phyloP scores from a whole-genome alignment of 129 eudicot genomes.

The Arctium minus region DNA sequence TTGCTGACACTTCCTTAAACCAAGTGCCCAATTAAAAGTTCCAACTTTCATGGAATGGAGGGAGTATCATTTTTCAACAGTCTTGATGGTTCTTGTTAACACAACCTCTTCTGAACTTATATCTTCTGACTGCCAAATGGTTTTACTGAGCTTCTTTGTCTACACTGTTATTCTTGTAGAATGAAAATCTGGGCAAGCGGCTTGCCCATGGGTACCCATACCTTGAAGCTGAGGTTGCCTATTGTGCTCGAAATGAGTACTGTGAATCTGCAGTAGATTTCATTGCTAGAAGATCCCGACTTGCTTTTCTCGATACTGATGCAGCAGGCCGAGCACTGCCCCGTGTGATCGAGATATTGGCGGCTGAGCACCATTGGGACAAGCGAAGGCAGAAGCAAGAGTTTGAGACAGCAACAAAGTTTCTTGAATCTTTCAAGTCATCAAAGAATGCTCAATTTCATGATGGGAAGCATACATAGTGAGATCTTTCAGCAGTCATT shows the following conservation, averaged over 20 bases:
- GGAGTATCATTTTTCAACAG: neutral
- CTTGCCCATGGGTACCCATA: slow-evolving; percentile 96
- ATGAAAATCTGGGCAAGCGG: slow-evolving; percentile 85
- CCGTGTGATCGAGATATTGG: slow-evolving; percentile 70
- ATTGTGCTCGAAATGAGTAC: slow-evolving; percentile 82
- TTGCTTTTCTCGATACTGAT: slow-evolving; percentile 94
- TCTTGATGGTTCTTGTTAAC: neutral
- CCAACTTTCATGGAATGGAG: neutral
- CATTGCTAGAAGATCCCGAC: slow-evolving; percentile 90
- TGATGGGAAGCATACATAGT: slow-evolving; percentile 83
- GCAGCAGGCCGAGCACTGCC: slow-evolving; percentile 85
- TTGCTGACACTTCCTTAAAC: neutral
- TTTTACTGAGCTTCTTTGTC: neutral
- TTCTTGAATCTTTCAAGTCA: slow-evolving; percentile 83
- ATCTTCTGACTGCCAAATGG: neutral
- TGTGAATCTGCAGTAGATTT: slow-evolving; percentile 92
- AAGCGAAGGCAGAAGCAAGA: slow-evolving; percentile 71
- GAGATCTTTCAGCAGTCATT: slow-evolving; percentile 18
- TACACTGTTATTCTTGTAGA: slow-evolving; percentile 28
- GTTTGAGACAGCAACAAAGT: slow-evolving; percentile 48
- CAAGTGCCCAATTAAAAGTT: neutral
- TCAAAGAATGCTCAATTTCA: slow-evolving; percentile 82
- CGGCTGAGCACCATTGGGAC: slow-evolving; percentile 84
- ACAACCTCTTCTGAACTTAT: neutral
- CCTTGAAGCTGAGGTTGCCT: slow-evolving; percentile 94